phyloP scores from a whole-genome alignment of 805 yeast species.

The Scheffersomyces amazonensis region DNA sequence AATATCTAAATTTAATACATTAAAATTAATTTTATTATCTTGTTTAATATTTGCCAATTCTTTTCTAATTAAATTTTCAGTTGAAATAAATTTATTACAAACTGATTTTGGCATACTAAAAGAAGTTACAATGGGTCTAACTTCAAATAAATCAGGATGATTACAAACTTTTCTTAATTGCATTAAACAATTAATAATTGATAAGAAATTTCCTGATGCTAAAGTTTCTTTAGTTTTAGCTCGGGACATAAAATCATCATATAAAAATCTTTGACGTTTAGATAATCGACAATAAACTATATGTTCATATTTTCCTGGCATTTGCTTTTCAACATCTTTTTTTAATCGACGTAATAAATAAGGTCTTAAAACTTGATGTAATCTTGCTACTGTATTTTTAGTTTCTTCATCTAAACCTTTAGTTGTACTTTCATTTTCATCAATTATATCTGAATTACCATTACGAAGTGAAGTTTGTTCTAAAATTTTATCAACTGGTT shows the following conservation, averaged over 20 bases:
- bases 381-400: slow-evolving; percentile 74
- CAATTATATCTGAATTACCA: slow-evolving; percentile 43
- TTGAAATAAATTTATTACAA: slow-evolving; percentile 42
- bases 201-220: slow-evolving; percentile 90
- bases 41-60: slow-evolving; percentile 14
- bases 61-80: slow-evolving; percentile 33
- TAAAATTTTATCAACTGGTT: slow-evolving; percentile 88
- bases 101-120: slow-evolving; percentile 72
- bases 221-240: slow-evolving; percentile 93
- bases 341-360: slow-evolving; percentile 87
- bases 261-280: slow-evolving; percentile 84
- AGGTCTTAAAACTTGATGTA: slow-evolving; percentile 93
- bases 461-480: slow-evolving; percentile 58
- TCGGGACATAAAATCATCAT: slow-evolving; percentile 96
- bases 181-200: slow-evolving; percentile 96
- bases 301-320: slow-evolving; percentile 98
- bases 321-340: slow-evolving; percentile 96
- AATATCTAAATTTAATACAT: slow-evolving; percentile 61
- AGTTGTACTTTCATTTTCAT: slow-evolving; percentile 35
- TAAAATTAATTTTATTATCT: slow-evolving; percentile 38
- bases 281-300: slow-evolving; percentile 88
- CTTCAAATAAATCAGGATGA: slow-evolving; percentile 95
- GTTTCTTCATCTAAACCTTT: slow-evolving; percentile 68
- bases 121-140: slow-evolving; percentile 90
- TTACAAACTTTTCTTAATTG: slow-evolving; percentile 95